These are phyloP conservation scores for Leccinum pellstonianum DNA, from an alignment of 768 basidiomycete genomes.

Conservation along the genomic window DNA sequence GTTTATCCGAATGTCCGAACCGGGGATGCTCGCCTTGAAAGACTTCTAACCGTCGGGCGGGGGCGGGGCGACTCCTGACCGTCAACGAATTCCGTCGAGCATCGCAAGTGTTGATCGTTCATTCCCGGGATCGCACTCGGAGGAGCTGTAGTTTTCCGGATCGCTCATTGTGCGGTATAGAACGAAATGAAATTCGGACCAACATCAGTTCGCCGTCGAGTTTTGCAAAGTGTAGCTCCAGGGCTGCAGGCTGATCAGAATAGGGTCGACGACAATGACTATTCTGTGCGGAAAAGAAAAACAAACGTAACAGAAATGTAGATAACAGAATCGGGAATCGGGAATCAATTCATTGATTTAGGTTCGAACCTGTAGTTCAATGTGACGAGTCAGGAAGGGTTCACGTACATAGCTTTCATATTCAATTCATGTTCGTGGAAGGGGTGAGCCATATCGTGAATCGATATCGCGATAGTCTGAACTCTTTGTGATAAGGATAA, in stretches of 20 bases:
- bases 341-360: conserved; percentile 3
- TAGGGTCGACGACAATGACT: conserved; percentile 78
- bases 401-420: conserved; percentile 65
- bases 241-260: conserved; percentile 42
- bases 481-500: conserved; percentile 34
- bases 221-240: neutral
- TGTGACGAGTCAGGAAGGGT: conserved; percentile 13
- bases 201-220: conserved; percentile 4
- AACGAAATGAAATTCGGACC: neutral
- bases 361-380: conserved; percentile 9
- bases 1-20: neutral
- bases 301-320: conserved; percentile 10
- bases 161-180: conserved; percentile 60
- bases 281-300: conserved; percentile 42
- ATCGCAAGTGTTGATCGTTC: conserved; percentile 73
- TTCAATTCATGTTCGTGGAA: conserved; percentile 54
- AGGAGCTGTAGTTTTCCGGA: conserved; percentile 57
- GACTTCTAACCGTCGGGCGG: conserved; percentile 75
- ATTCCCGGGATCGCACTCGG: conserved; percentile 53
- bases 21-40: conserved; percentile 40
- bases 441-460: conserved; percentile 63
- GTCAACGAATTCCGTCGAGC: conserved; percentile 51
- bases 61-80: conserved; percentile 41
- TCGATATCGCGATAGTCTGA: conserved; percentile 66
- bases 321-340: neutral